Base-by-base conservation (phyloP, 495 filamentous ascomycete species). In the Symbiotaphrina buchneri region DNA sequence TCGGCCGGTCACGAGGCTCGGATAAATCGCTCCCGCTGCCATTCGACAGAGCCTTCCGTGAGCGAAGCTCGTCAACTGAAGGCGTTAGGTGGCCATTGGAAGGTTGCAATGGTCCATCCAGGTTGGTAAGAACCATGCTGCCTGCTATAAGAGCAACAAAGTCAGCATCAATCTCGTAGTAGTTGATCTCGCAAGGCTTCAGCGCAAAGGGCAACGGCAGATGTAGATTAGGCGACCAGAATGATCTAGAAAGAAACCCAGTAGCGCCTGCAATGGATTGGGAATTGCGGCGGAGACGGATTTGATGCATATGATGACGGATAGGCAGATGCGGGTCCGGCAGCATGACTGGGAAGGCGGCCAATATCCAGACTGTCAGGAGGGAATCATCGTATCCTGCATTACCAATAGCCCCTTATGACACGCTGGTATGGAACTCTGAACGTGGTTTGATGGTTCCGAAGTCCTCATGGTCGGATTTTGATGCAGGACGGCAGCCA, bases 1-100 rank as follows among this genome's bases (percentile, higher is more conserved):
- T 45, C 27, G 43, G 41, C 14, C 42, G 49, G 37, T 60, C 58
- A 36, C 47, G 39, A 23, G 55, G 49, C 21, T 66, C 60, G 35
- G 59, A 59, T n/a, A 58, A 48, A 27, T 57, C 56, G 44, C 53
- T 62, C 14, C 25, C 30, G 18, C 30, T 32, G 6, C 18, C 17
- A 11, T 14, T 11, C 5, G 27, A 29, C 18, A 5, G 8, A 23
- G 18, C 22, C 22, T 8, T 25, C 8, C 8, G 8, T 22, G 18
- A 15, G n/a, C 3, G 16, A 22, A 23, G 22, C 13, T n/a, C 8
- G 13, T 25, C 22, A 25, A 25, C 8, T 8, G n/a, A n/a, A n/a
- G n/a, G n/a, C n/a, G n/a, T n/a, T n/a, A n/a, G n/a, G n/a, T n/a
- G n/a, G n/a, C n/a, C n/a, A n/a, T n/a, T n/a, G n/a, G n/a, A n/a